Evolutionary conservation across 805 yeast genomes (phyloP), one percentile per base, ranked within the genome.

Genomic region (Cephaloascus albidus): DNA sequence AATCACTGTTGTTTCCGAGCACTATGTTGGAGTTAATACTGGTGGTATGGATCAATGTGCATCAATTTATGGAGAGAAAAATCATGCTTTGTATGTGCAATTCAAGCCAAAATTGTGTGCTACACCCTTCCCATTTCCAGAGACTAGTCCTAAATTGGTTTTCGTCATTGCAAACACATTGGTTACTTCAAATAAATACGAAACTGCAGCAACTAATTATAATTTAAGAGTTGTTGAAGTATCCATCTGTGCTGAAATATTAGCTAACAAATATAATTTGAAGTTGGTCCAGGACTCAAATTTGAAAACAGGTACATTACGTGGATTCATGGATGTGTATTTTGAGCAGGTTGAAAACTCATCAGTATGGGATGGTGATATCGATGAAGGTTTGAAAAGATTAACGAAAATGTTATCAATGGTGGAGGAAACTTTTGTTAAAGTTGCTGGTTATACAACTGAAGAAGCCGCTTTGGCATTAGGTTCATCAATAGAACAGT

Each of bases 21-120:
- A 80, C 56, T 75, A 75, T 40, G 76, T 81, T 31, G 88, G 88
- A 27, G 83, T 81, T 38, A 81, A 78, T 53, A 76, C 81, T 28
- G 89, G 88, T n/a, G 87, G 88, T 32, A 74, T 81, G 83, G 88
- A 81, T 53, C 88, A 81, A 58, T 71, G 81, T 37, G 88, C 87
- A 3, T 74, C 83, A 0, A 68, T 82, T 18, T 79, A 71, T 46
- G 87, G 88, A 16, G 76, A 71, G 48, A 60, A 57, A 33, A 68
- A 65, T 42, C 74, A 81, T 45, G 81, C 81, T 2, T 57, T 81
- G 40, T 68, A 71, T 46, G 75, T 81, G 15, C 74, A 72, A 46
- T 81, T 81, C 59, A 66, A 69, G 43, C 88, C 89, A 2, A 54
- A 64, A 43, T 61, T 82, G 36, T 59, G 53, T 30, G 85, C 78